Base-by-base conservation (phyloP, 2,329 filamentous ascomycete species). In the Penicillium fuscoglaucum region DNA sequence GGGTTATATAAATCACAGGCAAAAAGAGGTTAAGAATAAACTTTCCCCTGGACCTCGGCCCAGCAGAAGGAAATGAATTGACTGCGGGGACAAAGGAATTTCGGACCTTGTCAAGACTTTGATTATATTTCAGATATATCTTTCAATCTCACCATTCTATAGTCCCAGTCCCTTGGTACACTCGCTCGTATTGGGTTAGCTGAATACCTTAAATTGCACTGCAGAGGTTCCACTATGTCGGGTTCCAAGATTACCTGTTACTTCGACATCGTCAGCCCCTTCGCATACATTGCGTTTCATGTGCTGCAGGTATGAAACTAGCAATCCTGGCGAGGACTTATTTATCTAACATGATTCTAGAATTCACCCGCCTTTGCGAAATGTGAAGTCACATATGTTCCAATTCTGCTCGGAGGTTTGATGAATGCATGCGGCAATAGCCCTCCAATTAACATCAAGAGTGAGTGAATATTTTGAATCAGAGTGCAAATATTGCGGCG, bases 261-360 rank as follows among this genome's bases (percentile, higher is more conserved):
- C 33, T 52, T 62, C 46, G 63, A 64, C 48, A 57, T 63, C 41
- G 47, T 51, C 21, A 65, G 59, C 19, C 59, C 61, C 6, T 65
- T 65, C 35, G 59, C 61, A 45, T 61, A 59, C 19, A 59, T 63
- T 19, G 57, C 50, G 8, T 63, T 62, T 17, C 47, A 65, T 28
- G 47, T 59, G 10, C 47, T 65, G 7, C 54, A 52, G 50, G 63
- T 63, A 57, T 37, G 24, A 37, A 12, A 10, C 4, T 5, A n/a
- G 2, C 2, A 41, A 15, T 17, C 3, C 2, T 6, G 5, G 44
- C 2, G 1, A 10, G 12, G 5, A 33, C 5, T 33, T n/a, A 9
- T 8, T 15, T 40, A 17, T 21, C 33, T 44, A 24, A 57, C 6
- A 10, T 15, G 4, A 9, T 13, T 31, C 0, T 35, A 65, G 61